Evolutionary conservation across 352 stramenopile species (phyloP).

Genomic region (Globisporangium canariense): DNA sequence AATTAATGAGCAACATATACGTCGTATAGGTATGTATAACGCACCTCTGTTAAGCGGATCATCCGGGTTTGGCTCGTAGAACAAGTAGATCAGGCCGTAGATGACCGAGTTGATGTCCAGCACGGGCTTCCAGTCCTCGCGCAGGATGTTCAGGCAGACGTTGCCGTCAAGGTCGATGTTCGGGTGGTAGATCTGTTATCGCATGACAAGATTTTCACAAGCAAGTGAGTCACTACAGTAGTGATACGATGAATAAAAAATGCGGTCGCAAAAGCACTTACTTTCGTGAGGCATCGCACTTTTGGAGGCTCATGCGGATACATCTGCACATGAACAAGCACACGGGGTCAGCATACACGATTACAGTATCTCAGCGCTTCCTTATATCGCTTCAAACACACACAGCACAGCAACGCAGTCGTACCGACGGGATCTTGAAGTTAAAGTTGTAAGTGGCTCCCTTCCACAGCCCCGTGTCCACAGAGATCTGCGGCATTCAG

Average conservation of each 20-base stretch:
- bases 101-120: slow-evolving; percentile 99
- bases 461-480: slow-evolving; percentile 96
- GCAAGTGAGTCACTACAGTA: not conserved
- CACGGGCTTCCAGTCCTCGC: slow-evolving; percentile 98
- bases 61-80: slow-evolving; percentile 99
- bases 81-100: slow-evolving; percentile 99
- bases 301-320: slow-evolving; percentile 97
- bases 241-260: not conserved
- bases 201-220: slow-evolving; percentile 2
- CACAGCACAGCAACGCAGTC: not conserved
- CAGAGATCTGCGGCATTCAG: slow-evolving; percentile 61
- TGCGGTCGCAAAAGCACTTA: slow-evolving; percentile 19
- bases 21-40: slow-evolving; percentile 4
- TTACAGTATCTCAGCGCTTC: not conserved
- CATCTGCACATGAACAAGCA: slow-evolving; percentile 39
- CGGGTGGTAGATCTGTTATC: slow-evolving; percentile 93
- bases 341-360: not conserved
- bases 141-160: slow-evolving; percentile 97
- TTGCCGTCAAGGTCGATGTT: slow-evolving; percentile 99
- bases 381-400: slow-evolving; percentile 12
- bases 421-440: slow-evolving; percentile 95
- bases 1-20: too few species aligned
- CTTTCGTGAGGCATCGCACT: slow-evolving; percentile 95
- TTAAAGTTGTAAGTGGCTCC: slow-evolving; percentile 96
- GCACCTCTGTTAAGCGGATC: slow-evolving; percentile 95